Base-by-base conservation (phyloP, 2,329 filamentous ascomycete genomes). In the Claviceps paspali region DNA sequence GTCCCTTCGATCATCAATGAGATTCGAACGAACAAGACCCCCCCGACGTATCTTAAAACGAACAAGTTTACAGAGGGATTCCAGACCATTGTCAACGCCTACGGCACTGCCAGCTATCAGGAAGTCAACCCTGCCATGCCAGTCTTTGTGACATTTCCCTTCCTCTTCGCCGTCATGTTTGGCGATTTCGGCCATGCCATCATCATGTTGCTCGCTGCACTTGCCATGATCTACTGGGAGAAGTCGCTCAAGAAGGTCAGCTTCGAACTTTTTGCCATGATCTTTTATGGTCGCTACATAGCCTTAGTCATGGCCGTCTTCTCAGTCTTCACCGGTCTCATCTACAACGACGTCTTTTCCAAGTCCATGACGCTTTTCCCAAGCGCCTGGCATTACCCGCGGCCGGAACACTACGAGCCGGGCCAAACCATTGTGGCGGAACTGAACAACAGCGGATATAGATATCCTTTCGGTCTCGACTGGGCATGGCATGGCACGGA, bases 101-200 rank as follows among this genome's bases (percentile, higher is more conserved):
- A 98, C 54, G 92, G 91, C 53, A 95, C 91, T 29, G 83, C 91
- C 42, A 96, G 93, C 47, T 98, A 98, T 62, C 82, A 82, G 48
- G 91, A 98, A 63, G 82, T 95, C 58, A 98, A 98, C 62, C 91
- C 91, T 40, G 88, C 86, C 43, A 71, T 98, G 17, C 88, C 88
- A 27, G 91, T 93, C 36, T 86, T 96, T 47, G 79, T 98, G 45
- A 98, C 91, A 5, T 98, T 98, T 62, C 91, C 92, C n/a, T 98
- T 98, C 68, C 69, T 98, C 44, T 98, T 98, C 56, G 91, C 91
- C 35, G 91, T 98, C 73, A 98, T 98, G 91, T 98, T 98, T 55
- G 92, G 91, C 67, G 91, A 98, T 61, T 79, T 94, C 41, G 92
- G 91, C 36, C 91, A 98, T 54, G 91, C 88, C 47, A 60, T 79